phyloP scores from a whole-genome alignment of 2,329 filamentous ascomycete species.

The Botrytis fabae region DNA sequence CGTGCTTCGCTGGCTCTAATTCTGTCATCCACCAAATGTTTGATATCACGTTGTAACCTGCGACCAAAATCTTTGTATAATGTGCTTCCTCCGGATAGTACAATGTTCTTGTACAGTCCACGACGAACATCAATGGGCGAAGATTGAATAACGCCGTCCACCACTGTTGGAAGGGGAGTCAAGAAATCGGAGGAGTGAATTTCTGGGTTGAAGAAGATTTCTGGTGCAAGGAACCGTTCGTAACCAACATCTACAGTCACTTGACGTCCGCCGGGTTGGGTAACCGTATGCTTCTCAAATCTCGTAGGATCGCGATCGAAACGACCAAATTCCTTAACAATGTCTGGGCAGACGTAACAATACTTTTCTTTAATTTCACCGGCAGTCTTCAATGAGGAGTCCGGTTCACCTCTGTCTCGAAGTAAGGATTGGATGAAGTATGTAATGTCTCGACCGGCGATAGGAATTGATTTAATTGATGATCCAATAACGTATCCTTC shows the following conservation, averaged over 20 bases:
- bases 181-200: conserved; percentile 99
- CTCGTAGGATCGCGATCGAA: conserved; percentile 92
- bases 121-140: conserved; percentile 96
- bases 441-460: conserved; percentile 96
- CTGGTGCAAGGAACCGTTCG: conserved; percentile 94
- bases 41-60: conserved; percentile 93
- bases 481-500: conserved; percentile 99
- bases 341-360: conserved; percentile 97
- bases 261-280: conserved; percentile 80
- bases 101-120: conserved; percentile 99
- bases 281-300: conserved; percentile 87
- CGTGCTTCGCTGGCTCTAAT: conserved; percentile 90
- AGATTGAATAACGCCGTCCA: conserved; percentile 95
- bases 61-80: conserved; percentile 98
- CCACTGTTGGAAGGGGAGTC: conserved; percentile 89
- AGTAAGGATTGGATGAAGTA: conserved; percentile 98
- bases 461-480: conserved; percentile 98
- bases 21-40: conserved; percentile 88
- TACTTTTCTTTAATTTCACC: conserved; percentile 99
- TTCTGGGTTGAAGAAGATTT: conserved; percentile 99
- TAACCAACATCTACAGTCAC: conserved; percentile 92
- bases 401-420: conserved; percentile 92
- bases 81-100: conserved; percentile 93
- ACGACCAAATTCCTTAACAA: conserved; percentile 95
- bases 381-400: conserved; percentile 94